Percentiles rank a stretch among this genome's conserved stretches.
Evolutionary conservation across 1,284 basidiomycete species (phyloP).

Genomic region (Ceratobasidium sp.): DNA sequence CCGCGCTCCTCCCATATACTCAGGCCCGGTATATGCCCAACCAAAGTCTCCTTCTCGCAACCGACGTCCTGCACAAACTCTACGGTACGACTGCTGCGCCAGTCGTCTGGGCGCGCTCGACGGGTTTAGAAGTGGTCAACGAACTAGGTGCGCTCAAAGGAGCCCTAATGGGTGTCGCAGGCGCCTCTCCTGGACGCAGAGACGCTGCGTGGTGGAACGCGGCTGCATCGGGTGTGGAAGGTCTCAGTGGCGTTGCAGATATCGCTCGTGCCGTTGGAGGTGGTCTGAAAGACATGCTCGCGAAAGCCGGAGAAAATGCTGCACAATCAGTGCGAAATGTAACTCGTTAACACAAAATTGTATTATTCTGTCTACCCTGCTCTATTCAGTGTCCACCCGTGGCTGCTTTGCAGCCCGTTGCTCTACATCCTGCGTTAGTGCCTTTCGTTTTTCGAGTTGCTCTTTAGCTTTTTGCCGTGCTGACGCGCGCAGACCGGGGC

Average conservation of each 20-base stretch:
- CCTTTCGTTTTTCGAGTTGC: constrained; percentile 39
- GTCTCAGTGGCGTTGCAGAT: constrained; percentile 51
- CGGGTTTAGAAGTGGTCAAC: constrained; percentile 90
- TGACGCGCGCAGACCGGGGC: constrained; percentile 31
- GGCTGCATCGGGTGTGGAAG: constrained; percentile 56
- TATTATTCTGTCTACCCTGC: too few species aligned
- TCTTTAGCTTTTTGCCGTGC: constrained; percentile 33
- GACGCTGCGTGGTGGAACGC: constrained; percentile 51
- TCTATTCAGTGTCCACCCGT: constrained; percentile 14
- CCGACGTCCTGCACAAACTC: constrained; percentile 89
- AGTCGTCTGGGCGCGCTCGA: constrained; percentile 85
- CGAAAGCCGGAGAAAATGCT: constrained; percentile 17
- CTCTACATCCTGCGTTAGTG: constrained; percentile 12
- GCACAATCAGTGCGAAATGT: constrained; percentile 19
- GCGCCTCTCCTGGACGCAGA: constrained; percentile 52
- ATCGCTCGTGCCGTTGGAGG: constrained; percentile 34
- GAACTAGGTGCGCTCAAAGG: constrained; percentile 85
- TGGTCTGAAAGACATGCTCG: constrained; percentile 26
- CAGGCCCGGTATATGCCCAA: constrained; percentile 85
- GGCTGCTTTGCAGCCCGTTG: constrained; percentile 27
- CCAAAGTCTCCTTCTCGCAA: constrained; percentile 81
- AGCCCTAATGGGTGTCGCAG: constrained; percentile 84
- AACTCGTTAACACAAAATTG: constrained; percentile 8
- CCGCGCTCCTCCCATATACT: constrained; percentile 78
- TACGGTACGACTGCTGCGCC: constrained; percentile 74